phyloP scores from a whole-genome alignment of 768 basidiomycete genomes.

The Xanthoconium stramineum region DNA sequence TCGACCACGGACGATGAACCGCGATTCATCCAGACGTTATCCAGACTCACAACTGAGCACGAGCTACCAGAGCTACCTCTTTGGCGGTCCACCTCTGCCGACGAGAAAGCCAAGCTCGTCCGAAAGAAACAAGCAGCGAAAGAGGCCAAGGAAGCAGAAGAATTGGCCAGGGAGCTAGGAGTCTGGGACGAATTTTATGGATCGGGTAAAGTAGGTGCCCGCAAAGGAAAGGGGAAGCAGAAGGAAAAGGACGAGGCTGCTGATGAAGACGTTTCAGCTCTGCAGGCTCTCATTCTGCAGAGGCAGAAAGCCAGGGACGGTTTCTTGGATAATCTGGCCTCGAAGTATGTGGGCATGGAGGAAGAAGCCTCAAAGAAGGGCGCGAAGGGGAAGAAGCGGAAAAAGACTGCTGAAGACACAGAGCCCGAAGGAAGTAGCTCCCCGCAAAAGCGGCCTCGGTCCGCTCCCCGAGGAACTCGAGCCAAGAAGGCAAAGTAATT shows the following conservation, averaged over 20 bases:
- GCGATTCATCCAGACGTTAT: conserved; percentile 71
- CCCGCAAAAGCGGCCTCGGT: conserved; percentile 49
- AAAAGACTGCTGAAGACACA: conserved; percentile 30
- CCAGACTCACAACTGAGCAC: conserved; percentile 59
- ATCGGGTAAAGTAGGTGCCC: conserved; percentile 61
- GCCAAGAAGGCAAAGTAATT: conserved; percentile 37
- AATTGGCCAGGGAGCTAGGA: conserved; percentile 79
- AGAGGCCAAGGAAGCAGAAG: conserved; percentile 84
- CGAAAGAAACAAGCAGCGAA: conserved; percentile 71
- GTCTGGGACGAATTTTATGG: conserved; percentile 96
- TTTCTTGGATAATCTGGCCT: conserved; percentile 73
- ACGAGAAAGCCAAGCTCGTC: conserved; percentile 74
- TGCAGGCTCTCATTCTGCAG: conserved; percentile 82
- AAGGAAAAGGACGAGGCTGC: conserved; percentile 39
- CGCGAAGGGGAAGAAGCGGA: conserved; percentile 53
- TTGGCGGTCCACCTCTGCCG: conserved; percentile 74
- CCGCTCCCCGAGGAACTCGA: conserved; percentile 33
- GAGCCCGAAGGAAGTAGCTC: conserved; percentile 39
- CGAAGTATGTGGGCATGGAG: conserved; percentile 62
- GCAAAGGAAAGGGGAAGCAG: conserved; percentile 52
- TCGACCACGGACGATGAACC: conserved; percentile 81
- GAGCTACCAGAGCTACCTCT: conserved; percentile 50
- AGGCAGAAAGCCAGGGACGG: conserved; percentile 65
- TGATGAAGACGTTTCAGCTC: conserved; percentile 59
- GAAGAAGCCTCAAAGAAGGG: conserved; percentile 33